A percentile compares a stretch with the other conserved stretches of the same genome.
These are phyloP conservation scores for Synchytrium microbalum DNA, from an alignment of 371 early-diverging fungal species.

Conservation along the genomic window DNA sequence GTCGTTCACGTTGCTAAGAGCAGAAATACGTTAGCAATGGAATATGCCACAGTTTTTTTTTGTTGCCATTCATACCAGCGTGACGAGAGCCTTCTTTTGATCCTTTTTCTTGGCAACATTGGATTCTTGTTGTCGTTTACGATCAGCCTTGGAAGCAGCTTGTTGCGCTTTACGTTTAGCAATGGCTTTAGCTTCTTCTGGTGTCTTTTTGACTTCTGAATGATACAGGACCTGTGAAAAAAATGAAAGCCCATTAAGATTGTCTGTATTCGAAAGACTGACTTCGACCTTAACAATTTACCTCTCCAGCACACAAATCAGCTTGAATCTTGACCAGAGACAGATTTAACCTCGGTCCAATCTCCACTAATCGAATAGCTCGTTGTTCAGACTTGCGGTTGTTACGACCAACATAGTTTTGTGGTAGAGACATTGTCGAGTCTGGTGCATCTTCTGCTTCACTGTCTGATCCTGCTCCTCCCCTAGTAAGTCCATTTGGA, in stretches of 20 bases:
- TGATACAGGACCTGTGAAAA: neutral
- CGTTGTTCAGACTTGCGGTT: conserved; percentile 69
- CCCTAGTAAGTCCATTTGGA: conserved; percentile 27
- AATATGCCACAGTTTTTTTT: too few species aligned
- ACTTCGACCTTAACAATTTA: conserved; percentile 59
- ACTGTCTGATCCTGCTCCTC: conserved; percentile 80
- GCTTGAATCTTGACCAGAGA: conserved; percentile 82
- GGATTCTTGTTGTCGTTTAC: conserved; percentile 68
- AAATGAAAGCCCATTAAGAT: too few species aligned
- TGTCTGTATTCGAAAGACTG: conserved; percentile 1
- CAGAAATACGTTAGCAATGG: too few species aligned
- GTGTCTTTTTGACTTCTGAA: conserved; percentile 55
- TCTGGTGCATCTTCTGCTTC: conserved; percentile 85
- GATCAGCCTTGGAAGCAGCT: conserved; percentile 51
- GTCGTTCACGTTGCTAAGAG: neutral
- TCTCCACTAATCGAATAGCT: conserved; percentile 76
- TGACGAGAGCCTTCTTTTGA: conserved; percentile 26
- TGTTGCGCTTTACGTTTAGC: conserved; percentile 48
- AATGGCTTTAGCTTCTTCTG: conserved; percentile 57
- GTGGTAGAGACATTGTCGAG: conserved; percentile 69
- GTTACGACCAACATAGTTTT: conserved; percentile 68
- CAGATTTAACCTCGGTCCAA: conserved; percentile 89
- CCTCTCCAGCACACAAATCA: conserved; percentile 89
- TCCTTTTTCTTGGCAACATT: conserved; percentile 74
- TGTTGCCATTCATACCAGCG: conserved; percentile 17